phyloP scores from a whole-genome alignment of 2,329 filamentous ascomycete genomes.

The Chaetomiaceae sp. region DNA sequence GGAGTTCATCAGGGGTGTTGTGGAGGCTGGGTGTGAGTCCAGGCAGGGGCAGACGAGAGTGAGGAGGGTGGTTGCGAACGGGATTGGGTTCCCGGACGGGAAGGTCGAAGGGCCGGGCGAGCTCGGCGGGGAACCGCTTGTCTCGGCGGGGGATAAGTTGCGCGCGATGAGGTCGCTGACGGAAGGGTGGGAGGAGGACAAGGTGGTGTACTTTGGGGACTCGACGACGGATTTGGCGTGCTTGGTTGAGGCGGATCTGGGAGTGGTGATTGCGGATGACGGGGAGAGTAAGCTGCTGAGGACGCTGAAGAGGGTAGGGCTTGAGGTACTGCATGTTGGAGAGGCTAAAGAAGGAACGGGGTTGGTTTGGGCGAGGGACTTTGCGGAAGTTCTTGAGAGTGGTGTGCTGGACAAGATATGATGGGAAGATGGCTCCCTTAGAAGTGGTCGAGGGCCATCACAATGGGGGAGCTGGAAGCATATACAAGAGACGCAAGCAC shows the following conservation, averaged over 20 bases:
- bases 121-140: conserved; percentile 17
- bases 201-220: conserved; percentile 54
- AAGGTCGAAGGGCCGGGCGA: conserved; percentile 38
- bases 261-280: conserved; percentile 44
- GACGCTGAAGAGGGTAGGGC: conserved; percentile 36
- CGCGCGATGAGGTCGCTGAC: conserved; percentile 17
- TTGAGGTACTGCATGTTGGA: conserved; percentile 36
- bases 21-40: conserved; percentile 3
- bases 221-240: conserved; percentile 55
- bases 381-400: conserved; percentile 37
- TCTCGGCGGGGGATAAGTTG: conserved; percentile 22
- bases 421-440: background rate
- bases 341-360: conserved; percentile 15
- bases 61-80: conserved; percentile 19
- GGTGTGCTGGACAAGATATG: conserved; percentile 14
- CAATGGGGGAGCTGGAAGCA: too few relatives aligned
- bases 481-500: too few relatives aligned
- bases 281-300: conserved; percentile 33
- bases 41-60: background rate
- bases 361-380: conserved; percentile 42
- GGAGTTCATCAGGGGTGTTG: conserved; percentile 22
- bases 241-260: conserved; percentile 38
- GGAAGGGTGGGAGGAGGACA: conserved; percentile 16
- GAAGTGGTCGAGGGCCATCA: background rate
- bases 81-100: conserved; percentile 33